Percentiles rank a stretch among this genome's conserved stretches.
Evolutionary conservation across 495 filamentous ascomycete species (phyloP).

Genomic region (Aeminium ludgeri): DNA sequence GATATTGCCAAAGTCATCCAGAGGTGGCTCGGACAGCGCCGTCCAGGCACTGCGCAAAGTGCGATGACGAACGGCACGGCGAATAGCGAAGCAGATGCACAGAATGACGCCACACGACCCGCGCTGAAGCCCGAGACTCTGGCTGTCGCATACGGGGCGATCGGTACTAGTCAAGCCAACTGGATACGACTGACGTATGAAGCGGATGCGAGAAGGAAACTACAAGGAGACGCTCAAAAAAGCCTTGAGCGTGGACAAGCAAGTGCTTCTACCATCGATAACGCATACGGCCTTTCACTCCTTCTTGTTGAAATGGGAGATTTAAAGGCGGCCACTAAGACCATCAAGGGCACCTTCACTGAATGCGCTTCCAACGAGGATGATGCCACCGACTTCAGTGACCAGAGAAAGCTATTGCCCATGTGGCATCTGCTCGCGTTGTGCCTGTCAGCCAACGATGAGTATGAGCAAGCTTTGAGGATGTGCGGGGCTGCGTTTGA

Average conservation of each 20-base stretch:
- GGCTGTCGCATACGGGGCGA: slow-evolving; percentile 55
- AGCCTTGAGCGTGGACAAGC: slow-evolving; percentile 55
- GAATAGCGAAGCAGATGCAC: slow-evolving; percentile 29
- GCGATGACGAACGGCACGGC: slow-evolving; percentile 48
- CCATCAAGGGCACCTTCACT: slow-evolving; percentile 46
- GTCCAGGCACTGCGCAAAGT: slow-evolving; percentile 35
- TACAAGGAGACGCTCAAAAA: slow-evolving; percentile 55
- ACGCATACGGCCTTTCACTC: slow-evolving; percentile 62
- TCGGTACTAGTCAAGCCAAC: slow-evolving; percentile 67
- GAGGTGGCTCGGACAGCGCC: slow-evolving; percentile 40
- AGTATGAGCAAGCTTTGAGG: slow-evolving; percentile 60
- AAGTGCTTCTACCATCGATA: slow-evolving; percentile 46
- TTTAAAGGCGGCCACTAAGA: slow-evolving; percentile 55
- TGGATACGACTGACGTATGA: slow-evolving; percentile 72
- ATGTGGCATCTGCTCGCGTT: slow-evolving; percentile 79
- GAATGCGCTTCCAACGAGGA: slow-evolving; percentile 13
- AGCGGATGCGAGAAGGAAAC: slow-evolving; percentile 45
- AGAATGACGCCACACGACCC: not conserved
- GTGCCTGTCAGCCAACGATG: slow-evolving; percentile 68
- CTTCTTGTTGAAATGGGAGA: slow-evolving; percentile 68
- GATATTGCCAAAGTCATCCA: slow-evolving; percentile 48
- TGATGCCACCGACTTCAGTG: slow-evolving; percentile 1
- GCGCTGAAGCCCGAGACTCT: slow-evolving; percentile 37
- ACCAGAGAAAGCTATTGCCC: slow-evolving; percentile 43
- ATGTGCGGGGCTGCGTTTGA: slow-evolving; percentile 84